Evolutionary conservation across 768 basidiomycete genomes (phyloP).

Genomic region (Calvatia gigantea): DNA sequence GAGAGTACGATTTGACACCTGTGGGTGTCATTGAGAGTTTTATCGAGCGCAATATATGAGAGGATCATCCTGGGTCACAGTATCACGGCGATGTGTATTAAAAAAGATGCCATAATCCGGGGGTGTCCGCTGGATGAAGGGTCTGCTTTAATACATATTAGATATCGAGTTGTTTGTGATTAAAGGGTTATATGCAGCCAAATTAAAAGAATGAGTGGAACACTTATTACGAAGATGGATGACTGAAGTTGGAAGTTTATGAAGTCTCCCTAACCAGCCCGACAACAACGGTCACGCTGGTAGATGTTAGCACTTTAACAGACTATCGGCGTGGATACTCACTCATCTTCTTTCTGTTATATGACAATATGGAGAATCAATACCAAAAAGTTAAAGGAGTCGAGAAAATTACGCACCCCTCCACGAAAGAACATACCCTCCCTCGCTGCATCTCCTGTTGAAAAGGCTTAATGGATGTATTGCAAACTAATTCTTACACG

Average conservation of each 20-base stretch:
- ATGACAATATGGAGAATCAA: conserved; percentile 12
- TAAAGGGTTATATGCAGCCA: conserved; percentile 13
- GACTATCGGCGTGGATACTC: conserved; percentile 24
- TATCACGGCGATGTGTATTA: background rate
- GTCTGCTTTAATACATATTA: conserved; percentile 10
- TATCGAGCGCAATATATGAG: conserved; percentile 63
- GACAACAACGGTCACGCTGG: conserved; percentile 69
- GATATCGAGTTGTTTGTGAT: conserved; percentile 13
- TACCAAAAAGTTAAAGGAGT: conserved; percentile 9
- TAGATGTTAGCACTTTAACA: conserved; percentile 15
- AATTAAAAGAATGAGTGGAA: conserved; percentile 8
- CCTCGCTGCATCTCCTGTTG: conserved; percentile 57
- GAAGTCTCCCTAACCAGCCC: conserved; percentile 63
- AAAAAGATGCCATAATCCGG: conserved; percentile 4
- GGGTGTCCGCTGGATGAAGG: conserved; percentile 1
- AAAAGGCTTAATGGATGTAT: conserved; percentile 4
- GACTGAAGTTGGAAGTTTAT: conserved; percentile 22
- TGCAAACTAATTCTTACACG: conserved; percentile 21
- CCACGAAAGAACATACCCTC: conserved; percentile 65
- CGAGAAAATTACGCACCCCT: conserved; percentile 53
- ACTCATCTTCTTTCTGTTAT: conserved; percentile 79
- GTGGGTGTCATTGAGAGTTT: conserved; percentile 80
- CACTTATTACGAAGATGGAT: background rate
- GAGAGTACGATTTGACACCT: conserved; percentile 72
- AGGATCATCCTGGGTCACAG: conserved; percentile 4